Evolutionary conservation across 2,329 filamentous ascomycete species (phyloP).

Genomic region (Hymenoscyphus fructigenus): DNA sequence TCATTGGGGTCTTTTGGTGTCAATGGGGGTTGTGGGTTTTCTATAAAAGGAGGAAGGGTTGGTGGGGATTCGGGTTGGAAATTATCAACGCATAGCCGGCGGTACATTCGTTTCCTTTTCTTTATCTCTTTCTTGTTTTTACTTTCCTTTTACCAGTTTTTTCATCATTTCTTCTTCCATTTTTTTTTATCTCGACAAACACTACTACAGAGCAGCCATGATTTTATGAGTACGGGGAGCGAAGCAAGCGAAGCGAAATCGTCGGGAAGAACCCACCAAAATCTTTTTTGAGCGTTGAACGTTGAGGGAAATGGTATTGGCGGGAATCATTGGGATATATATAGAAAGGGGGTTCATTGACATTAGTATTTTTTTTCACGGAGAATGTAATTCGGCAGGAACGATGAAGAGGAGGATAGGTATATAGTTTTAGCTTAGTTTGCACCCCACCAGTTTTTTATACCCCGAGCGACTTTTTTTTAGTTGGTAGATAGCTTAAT

Average conservation of each 20-base stretch:
- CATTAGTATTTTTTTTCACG: not conserved
- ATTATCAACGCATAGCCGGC: not conserved
- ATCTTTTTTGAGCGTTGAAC: not conserved
- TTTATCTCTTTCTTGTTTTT: slow-evolving; percentile 2
- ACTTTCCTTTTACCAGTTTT: not conserved
- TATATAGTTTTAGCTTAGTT: slow-evolving; percentile 2
- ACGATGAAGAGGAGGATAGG: not conserved
- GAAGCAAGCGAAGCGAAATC: too few relatives aligned
- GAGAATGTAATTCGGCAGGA: slow-evolving; percentile 1
- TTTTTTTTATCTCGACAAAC: not conserved
- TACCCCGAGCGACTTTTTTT: not conserved
- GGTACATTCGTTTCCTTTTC: not conserved
- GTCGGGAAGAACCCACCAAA: not conserved
- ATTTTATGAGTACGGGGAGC: not conserved
- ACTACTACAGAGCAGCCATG: not conserved
- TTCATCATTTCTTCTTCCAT: not conserved
- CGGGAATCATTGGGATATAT: not conserved
- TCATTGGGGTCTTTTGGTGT: not conserved
- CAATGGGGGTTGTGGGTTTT: not conserved
- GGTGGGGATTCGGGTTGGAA: not conserved
- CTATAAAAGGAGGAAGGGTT: not conserved
- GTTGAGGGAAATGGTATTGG: not conserved
- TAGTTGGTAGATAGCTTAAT: slow-evolving; percentile 1
- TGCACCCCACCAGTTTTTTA: not conserved
- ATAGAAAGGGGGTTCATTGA: not conserved